phyloP scores from a whole-genome alignment of 2,329 filamentous ascomycete genomes.

The Stachybotrys chartarum region DNA sequence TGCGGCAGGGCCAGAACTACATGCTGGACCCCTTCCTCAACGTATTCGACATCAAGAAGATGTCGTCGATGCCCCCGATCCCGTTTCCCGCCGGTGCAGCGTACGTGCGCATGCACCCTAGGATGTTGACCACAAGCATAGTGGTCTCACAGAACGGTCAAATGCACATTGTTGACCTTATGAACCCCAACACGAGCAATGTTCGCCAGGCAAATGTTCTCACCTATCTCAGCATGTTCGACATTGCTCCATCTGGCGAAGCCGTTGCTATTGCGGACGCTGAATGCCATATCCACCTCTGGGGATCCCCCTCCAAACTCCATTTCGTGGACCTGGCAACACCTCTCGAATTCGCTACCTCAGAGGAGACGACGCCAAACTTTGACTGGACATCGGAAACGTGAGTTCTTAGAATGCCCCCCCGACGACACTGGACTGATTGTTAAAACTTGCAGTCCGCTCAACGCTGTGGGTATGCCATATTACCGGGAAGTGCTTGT shows the following conservation, averaged over 20 bases:
- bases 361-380: slow-evolving; percentile 46
- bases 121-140: slow-evolving; percentile 90
- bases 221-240: slow-evolving; percentile 68
- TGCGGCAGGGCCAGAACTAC: slow-evolving; percentile 63
- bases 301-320: slow-evolving; percentile 80
- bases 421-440: neutral
- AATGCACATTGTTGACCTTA: slow-evolving; percentile 91
- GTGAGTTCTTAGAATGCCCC: slow-evolving; percentile 32
- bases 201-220: slow-evolving; percentile 76
- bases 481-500: slow-evolving; percentile 84
- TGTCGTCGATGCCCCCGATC: slow-evolving; percentile 81
- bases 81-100: slow-evolving; percentile 89
- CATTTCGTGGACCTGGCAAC: slow-evolving; percentile 79
- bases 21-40: slow-evolving; percentile 91
- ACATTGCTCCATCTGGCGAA: slow-evolving; percentile 82
- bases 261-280: slow-evolving; percentile 75
- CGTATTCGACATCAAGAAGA: slow-evolving; percentile 89
- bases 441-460: slow-evolving; percentile 43
- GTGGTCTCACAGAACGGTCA: slow-evolving; percentile 88
- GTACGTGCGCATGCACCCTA: slow-evolving; percentile 92
- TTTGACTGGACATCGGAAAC: slow-evolving; percentile 67
- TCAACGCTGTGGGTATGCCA: slow-evolving; percentile 84
- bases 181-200: slow-evolving; percentile 85
- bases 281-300: slow-evolving; percentile 74
- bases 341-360: slow-evolving; percentile 70